These are phyloP conservation scores for Telfairia occidentalis DNA, from an alignment of 331 rosid genomes.

Conservation along the genomic window DNA sequence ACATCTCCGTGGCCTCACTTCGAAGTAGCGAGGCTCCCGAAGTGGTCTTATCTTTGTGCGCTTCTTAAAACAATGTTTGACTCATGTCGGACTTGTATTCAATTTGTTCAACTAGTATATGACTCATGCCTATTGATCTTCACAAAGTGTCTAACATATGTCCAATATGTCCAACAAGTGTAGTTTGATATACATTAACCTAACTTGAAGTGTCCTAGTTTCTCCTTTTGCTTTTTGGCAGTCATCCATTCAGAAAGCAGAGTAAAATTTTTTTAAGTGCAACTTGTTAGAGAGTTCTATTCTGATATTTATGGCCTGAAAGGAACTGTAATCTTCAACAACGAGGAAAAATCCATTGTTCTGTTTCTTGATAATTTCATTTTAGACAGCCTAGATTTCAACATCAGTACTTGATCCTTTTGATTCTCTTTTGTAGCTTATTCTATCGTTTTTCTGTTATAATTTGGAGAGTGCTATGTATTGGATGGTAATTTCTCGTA, in stretches of 20 bases:
- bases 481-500: background rate
- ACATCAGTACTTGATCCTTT: background rate
- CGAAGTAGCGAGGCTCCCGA: background rate
- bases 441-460: background rate
- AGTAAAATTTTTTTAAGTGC: background rate
- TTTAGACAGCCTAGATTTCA: background rate
- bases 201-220: background rate
- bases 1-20: background rate
- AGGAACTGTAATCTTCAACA: background rate
- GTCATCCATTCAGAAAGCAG: background rate
- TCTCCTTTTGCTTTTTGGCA: background rate
- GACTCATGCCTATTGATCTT: background rate
- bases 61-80: background rate
- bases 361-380: background rate
- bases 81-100: background rate
- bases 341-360: background rate
- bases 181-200: background rate
- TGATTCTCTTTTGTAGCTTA: background rate
- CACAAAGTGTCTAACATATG: background rate
- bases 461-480: background rate
- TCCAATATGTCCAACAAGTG: background rate
- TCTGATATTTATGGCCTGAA: background rate
- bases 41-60: background rate
- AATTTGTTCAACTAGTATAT: background rate
- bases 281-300: background rate